phyloP scores from a whole-genome alignment of 352 stramenopile genomes.

The Pythium dissotocum region DNA sequence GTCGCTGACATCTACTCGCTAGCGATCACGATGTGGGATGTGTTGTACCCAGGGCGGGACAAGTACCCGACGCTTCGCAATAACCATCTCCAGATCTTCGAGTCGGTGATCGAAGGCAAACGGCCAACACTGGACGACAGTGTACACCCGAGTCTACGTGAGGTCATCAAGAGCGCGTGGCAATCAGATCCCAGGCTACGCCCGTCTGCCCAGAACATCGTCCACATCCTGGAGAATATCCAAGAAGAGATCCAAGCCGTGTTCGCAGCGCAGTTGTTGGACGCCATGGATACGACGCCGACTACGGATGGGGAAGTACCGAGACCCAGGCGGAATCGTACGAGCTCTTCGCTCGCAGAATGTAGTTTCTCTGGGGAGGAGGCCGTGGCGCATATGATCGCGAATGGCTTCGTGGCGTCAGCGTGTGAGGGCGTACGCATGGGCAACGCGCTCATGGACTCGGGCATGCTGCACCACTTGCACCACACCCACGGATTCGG shows the following conservation, averaged over 20 bases:
- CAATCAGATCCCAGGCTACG: conserved; percentile 26
- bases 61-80: conserved; percentile 45
- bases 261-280: conserved; percentile 24
- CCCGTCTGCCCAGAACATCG: conserved; percentile 29
- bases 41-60: conserved; percentile 49
- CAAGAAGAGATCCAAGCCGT: conserved; percentile 27
- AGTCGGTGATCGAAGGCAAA: conserved; percentile 45
- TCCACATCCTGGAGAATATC: conserved; percentile 30
- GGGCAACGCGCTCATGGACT: conserved; percentile 53
- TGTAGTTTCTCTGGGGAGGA: conserved; percentile 26
- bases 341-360: conserved; percentile 6
- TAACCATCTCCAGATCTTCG: conserved; percentile 59
- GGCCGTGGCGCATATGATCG: conserved; percentile 28
- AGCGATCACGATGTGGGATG: conserved; percentile 77
- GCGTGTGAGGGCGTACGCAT: conserved; percentile 38
- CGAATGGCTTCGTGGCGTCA: conserved; percentile 27
- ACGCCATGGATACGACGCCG: conserved; percentile 12
- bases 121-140: conserved; percentile 31
- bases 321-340: neutral
- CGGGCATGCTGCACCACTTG: conserved; percentile 46
- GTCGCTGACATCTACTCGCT: conserved; percentile 77
- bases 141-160: conserved; percentile 25
- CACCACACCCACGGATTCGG: conserved; percentile 35
- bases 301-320: neutral
- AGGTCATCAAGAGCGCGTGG: conserved; percentile 35